Conservation (phyloP, 192 early-diverging fungal genomes). For the Backusella liffmaniae region DNA sequence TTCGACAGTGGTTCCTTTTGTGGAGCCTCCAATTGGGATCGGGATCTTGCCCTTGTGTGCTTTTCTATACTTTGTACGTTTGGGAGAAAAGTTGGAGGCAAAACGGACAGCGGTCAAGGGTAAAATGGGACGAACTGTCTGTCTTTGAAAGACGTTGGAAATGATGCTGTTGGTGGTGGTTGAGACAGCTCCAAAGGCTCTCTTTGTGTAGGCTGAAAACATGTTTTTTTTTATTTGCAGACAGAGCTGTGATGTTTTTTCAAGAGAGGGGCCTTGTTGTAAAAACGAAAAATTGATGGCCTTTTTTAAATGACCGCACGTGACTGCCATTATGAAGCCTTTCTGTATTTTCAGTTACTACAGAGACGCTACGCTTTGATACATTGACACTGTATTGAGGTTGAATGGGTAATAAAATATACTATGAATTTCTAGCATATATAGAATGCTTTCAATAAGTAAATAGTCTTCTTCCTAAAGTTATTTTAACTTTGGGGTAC, state of each 20-base stretch:
- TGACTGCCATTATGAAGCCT: neutral
- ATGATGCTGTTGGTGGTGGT: neutral
- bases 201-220: conserved; percentile 18
- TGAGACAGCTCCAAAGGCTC: neutral
- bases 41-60: conserved; percentile 87
- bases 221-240: neutral
- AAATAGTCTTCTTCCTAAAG: too few species aligned
- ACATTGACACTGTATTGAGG: too few species aligned
- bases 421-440: too few species aligned
- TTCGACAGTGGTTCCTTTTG: conserved; percentile 82
- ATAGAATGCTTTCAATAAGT: too few species aligned
- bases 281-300: neutral
- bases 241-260: neutral
- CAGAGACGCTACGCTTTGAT: too few species aligned
- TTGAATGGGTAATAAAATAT: too few species aligned
- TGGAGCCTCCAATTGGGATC: conserved; percentile 77
- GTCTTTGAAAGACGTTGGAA: neutral
- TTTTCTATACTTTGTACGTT: conserved; percentile 74
- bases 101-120: conserved; percentile 43
- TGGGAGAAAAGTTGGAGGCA: conserved; percentile 72
- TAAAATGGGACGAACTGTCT: neutral
- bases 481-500: too few species aligned
- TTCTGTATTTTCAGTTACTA: too few species aligned
- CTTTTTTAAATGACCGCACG: neutral
- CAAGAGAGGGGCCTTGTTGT: neutral